Evolutionary conservation across 2,329 filamentous ascomycete species (phyloP).

Genomic region (Oidium heveae): DNA sequence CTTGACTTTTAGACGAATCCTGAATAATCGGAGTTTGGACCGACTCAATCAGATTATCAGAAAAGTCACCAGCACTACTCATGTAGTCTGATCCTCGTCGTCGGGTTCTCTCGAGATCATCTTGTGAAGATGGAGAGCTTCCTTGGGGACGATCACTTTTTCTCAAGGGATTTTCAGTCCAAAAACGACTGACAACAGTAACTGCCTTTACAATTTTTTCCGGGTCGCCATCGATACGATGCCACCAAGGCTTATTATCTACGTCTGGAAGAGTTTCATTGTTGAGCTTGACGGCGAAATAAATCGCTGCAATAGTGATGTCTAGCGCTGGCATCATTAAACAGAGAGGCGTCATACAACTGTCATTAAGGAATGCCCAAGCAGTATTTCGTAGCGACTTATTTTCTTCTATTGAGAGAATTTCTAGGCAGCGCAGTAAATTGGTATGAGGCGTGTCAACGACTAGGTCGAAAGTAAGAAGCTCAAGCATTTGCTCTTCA

Average conservation of each 20-base stretch:
- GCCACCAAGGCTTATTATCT: constrained; percentile 65
- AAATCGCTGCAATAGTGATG: constrained; percentile 65
- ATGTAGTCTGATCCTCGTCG: background rate
- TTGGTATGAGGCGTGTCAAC: constrained; percentile 70
- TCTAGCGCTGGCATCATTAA: constrained; percentile 56
- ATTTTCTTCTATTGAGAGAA: constrained; percentile 50
- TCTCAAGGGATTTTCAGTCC: constrained; percentile 34
- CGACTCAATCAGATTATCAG: background rate
- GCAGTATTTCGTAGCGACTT: constrained; percentile 62
- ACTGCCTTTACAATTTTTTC: constrained; percentile 47
- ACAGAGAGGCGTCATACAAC: constrained; percentile 60
- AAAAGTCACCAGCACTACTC: background rate
- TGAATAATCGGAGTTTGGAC: background rate
- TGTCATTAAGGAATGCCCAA: constrained; percentile 89
- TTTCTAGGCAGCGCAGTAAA: constrained; percentile 57
- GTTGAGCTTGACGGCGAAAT: constrained; percentile 58
- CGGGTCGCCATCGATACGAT: constrained; percentile 44
- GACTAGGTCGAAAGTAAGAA: constrained; percentile 80
- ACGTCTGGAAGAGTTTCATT: constrained; percentile 50
- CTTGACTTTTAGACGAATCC: background rate
- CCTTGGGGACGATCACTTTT: constrained; percentile 13
- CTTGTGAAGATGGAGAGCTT: constrained; percentile 8
- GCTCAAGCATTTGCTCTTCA: constrained; percentile 79
- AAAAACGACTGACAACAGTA: constrained; percentile 47
- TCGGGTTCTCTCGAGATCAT: constrained; percentile 10